Percentiles rank a stretch among this genome's conserved stretches.
Evolutionary conservation across 1,139 yeast genomes (phyloP).

Genomic region (Pichia inconspicua): DNA sequence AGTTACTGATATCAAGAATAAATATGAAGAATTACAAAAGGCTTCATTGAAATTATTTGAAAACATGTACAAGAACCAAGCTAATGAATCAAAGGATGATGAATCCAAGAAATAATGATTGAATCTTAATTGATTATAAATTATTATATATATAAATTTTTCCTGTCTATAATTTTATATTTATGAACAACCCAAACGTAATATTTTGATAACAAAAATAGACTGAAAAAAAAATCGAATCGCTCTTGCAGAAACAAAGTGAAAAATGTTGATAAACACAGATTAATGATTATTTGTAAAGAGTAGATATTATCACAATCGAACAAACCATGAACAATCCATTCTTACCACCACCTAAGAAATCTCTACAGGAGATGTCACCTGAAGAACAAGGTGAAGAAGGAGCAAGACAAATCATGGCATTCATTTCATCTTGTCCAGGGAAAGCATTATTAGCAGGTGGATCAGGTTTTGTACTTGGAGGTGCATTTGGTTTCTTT

Average conservation of each 20-base stretch:
- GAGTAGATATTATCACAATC: too few species aligned
- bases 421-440: conserved; percentile 87
- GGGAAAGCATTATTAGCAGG: conserved; percentile 91
- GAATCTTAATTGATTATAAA: neutral
- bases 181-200: neutral
- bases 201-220: too few species aligned
- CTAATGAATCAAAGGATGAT: conserved; percentile 12
- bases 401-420: conserved; percentile 81
- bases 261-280: neutral
- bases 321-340: conserved; percentile 24
- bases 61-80: conserved; percentile 80
- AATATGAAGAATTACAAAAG: conserved; percentile 91
- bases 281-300: too few species aligned
- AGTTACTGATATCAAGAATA: conserved; percentile 76
- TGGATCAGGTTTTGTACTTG: conserved; percentile 88
- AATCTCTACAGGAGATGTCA: conserved; percentile 61
- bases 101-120: conserved; percentile 7
- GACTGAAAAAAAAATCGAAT: too few species aligned
- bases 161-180: conserved; percentile 1
- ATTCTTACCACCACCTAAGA: conserved; percentile 30
- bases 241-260: neutral
- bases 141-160: neutral
- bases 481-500: conserved; percentile 93
- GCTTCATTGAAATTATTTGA: conserved; percentile 91
- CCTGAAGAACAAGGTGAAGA: conserved; percentile 90